Evolutionary conservation across 2,329 filamentous ascomycete genomes (phyloP).

Genomic region (Gnomoniopsis sp.): DNA sequence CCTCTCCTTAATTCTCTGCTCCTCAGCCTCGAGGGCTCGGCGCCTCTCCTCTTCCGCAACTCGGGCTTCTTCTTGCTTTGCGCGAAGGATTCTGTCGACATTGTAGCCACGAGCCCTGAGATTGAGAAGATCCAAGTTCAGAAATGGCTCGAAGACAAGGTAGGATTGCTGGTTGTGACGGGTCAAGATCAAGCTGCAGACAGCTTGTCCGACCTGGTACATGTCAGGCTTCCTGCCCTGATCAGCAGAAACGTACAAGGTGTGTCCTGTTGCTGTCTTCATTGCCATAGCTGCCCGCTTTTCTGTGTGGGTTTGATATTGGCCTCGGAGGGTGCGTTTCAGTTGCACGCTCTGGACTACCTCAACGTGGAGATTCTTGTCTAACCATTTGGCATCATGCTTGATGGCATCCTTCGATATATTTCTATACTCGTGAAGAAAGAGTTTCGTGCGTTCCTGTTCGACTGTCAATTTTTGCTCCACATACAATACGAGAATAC

Average conservation of each 20-base stretch:
- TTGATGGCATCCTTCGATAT: conserved; percentile 75
- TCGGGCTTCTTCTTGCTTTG: conserved; percentile 81
- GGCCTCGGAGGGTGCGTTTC: conserved; percentile 70
- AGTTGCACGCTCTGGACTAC: conserved; percentile 76
- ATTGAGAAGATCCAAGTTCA: conserved; percentile 79
- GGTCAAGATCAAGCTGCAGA: conserved; percentile 76
- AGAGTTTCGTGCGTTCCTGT: conserved; percentile 77
- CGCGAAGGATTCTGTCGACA: conserved; percentile 86
- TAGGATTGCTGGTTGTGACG: conserved; percentile 86
- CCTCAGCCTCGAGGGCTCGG: conserved; percentile 70
- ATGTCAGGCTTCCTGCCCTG: conserved; percentile 62
- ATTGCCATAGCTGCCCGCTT: conserved; percentile 70
- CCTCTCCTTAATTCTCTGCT: conserved; percentile 59
- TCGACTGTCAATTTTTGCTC: neutral
- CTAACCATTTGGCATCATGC: conserved; percentile 86
- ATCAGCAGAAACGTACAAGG: conserved; percentile 72
- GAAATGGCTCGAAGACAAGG: conserved; percentile 84
- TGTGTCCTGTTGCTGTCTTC: conserved; percentile 51
- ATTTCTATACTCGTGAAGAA: conserved; percentile 72
- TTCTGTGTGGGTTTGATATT: conserved; percentile 66
- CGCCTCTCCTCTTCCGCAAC: conserved; percentile 81
- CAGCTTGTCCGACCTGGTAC: conserved; percentile 86
- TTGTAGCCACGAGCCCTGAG: conserved; percentile 90
- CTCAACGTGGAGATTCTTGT: conserved; percentile 76
- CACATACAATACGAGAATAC: neutral